These are phyloP conservation scores for Hyphopichia fennica DNA, from an alignment of 1,139 yeast species.

Conservation along the genomic window DNA sequence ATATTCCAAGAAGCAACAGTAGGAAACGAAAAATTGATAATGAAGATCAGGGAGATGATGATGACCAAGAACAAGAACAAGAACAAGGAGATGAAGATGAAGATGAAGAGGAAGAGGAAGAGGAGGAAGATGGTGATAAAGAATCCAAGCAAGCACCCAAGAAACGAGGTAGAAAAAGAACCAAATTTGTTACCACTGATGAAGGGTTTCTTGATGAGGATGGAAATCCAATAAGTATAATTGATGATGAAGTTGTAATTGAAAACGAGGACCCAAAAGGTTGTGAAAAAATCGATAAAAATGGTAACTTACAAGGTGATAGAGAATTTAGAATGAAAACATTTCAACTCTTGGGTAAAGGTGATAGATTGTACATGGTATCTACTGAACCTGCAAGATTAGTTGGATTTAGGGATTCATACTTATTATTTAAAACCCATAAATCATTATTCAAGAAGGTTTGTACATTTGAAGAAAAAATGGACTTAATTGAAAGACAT, in stretches of 20 bases:
- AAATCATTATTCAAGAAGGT: constrained; percentile 69
- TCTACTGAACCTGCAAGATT: constrained; percentile 96
- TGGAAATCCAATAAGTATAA: constrained; percentile 53
- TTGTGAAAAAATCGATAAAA: constrained; percentile 64
- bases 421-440: constrained; percentile 86
- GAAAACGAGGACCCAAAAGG: constrained; percentile 78
- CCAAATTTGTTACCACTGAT: constrained; percentile 34
- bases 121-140: constrained; percentile 12
- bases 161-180: constrained; percentile 49
- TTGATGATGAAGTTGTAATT: constrained; percentile 80
- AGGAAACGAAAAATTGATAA: constrained; percentile 11
- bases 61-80: constrained; percentile 23
- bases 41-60: constrained; percentile 23
- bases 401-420: constrained; percentile 93
- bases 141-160: constrained; percentile 25
- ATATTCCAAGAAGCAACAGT: constrained; percentile 5
- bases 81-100: constrained; percentile 18
- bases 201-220: constrained; percentile 49
- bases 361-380: constrained; percentile 77
- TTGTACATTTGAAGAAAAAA: constrained; percentile 75
- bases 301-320: constrained; percentile 74
- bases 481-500: constrained; percentile 77
- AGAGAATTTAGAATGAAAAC: constrained; percentile 79
- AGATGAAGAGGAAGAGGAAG: constrained; percentile 15
- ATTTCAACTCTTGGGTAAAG: constrained; percentile 74